Percentiles rank a stretch among this genome's conserved stretches.
These are phyloP conservation scores for Basidiobolus heterosporus DNA, from an alignment of 371 early-diverging fungal genomes.

Conservation along the genomic window DNA sequence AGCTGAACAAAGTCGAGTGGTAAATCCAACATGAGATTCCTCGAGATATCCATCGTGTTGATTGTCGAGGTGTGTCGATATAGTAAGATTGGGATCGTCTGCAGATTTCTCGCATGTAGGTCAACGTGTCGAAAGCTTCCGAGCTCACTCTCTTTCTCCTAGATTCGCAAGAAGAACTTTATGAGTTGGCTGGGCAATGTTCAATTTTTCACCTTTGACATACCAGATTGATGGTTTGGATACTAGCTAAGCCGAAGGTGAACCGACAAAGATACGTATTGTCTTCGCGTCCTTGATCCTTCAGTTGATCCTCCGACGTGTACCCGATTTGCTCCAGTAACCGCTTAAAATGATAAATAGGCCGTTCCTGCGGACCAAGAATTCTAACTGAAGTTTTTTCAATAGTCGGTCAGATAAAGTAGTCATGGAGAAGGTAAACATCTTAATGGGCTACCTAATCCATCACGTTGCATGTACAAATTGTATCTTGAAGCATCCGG, in stretches of 20 bases:
- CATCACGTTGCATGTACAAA: slow-evolving; percentile 39
- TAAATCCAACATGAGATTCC: slow-evolving; percentile 46
- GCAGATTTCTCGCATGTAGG: slow-evolving; percentile 38
- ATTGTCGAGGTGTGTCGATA: slow-evolving; percentile 45
- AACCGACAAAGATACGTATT: slow-evolving; percentile 69
- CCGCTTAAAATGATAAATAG: slow-evolving; percentile 46
- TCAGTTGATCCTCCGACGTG: slow-evolving; percentile 53
- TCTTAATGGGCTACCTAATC: slow-evolving; percentile 25
- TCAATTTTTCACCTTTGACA: neutral
- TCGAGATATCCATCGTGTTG: slow-evolving; percentile 48
- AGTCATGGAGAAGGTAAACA: neutral
- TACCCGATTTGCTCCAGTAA: slow-evolving; percentile 63
- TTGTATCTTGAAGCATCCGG: slow-evolving; percentile 52
- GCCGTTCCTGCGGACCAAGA: slow-evolving; percentile 43
- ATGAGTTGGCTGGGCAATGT: no score
- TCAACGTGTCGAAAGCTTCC: slow-evolving; percentile 25
- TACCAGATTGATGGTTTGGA: neutral
- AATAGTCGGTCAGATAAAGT: slow-evolving; percentile 2
- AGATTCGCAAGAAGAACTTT: slow-evolving; percentile 3
- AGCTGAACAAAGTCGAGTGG: slow-evolving; percentile 58
- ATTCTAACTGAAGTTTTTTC: slow-evolving; percentile 35
- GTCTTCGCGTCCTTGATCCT: slow-evolving; percentile 65
- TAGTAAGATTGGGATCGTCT: slow-evolving; percentile 53
- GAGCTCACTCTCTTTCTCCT: slow-evolving; percentile 19
- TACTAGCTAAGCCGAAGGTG: slow-evolving; percentile 21